These are phyloP conservation scores for Cutaneotrichosporon sp. DNA, from an alignment of 1,284 basidiomycete genomes.

Conservation along the genomic window DNA sequence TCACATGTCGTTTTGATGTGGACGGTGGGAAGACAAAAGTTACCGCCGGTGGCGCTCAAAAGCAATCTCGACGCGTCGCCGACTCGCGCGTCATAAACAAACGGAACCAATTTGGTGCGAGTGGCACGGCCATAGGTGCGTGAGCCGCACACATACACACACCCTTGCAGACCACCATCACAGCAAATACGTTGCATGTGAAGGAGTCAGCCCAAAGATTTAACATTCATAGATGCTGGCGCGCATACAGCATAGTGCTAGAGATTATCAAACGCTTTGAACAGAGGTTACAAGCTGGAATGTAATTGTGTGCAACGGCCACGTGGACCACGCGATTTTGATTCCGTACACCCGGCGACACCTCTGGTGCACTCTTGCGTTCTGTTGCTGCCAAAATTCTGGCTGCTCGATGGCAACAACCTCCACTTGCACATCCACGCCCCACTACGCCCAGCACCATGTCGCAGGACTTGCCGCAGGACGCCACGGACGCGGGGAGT, in stretches of 20 bases:
- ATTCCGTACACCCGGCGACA: not conserved
- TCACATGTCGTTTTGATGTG: too few relatives aligned
- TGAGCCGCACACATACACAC: too few relatives aligned
- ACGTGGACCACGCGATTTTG: not conserved
- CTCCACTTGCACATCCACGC: conserved; percentile 11
- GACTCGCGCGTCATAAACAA: conserved; percentile 3
- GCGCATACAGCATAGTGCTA: too few relatives aligned
- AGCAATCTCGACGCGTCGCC: conserved; percentile 4
- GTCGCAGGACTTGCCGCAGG: conserved; percentile 4
- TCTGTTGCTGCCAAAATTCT: conserved; percentile 8
- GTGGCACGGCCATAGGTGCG: too few relatives aligned
- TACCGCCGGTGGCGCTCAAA: not conserved
- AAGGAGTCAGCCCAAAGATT: too few relatives aligned
- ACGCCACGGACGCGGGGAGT: not conserved
- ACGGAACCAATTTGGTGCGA: conserved; percentile 5
- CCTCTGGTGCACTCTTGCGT: not conserved
- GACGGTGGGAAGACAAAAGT: not conserved
- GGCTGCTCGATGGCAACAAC: not conserved
- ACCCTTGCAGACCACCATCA: too few relatives aligned
- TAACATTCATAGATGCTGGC: too few relatives aligned
- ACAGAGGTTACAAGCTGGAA: too few relatives aligned
- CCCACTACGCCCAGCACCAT: conserved; percentile 8
- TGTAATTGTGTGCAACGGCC: not conserved
- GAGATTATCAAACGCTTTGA: too few relatives aligned
- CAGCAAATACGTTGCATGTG: too few relatives aligned